Conservation (phyloP, 495 filamentous ascomycete genomes). For the Corynascus novoguineensis region DNA sequence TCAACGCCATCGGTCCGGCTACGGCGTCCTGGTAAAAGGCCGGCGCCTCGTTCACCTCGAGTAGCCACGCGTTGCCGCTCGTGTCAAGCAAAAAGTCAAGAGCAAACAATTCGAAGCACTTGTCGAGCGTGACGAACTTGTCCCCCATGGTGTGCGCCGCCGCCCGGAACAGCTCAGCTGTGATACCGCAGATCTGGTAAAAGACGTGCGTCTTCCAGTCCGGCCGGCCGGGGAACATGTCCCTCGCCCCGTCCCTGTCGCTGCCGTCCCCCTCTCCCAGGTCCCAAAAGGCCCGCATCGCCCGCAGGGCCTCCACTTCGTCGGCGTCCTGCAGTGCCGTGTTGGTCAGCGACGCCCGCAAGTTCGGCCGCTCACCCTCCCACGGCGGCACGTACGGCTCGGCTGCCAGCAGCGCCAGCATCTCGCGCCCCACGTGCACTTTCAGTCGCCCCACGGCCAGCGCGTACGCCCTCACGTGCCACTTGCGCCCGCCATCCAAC, state of each 20-base stretch:
- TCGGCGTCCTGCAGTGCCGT: constrained; percentile 63
- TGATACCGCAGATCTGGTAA: constrained; percentile 54
- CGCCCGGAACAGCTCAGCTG: constrained; percentile 58
- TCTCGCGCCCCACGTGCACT: constrained; percentile 66
- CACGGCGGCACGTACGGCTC: constrained; percentile 47
- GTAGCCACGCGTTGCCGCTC: constrained; percentile 50
- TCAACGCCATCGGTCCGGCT: constrained; percentile 55
- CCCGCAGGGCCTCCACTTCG: constrained; percentile 26
- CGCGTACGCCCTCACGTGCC: constrained; percentile 74
- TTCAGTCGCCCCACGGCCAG: constrained; percentile 60
- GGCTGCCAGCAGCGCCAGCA: constrained; percentile 72
- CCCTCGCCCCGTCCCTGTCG: not conserved
- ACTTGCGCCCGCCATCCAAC: constrained; percentile 61
- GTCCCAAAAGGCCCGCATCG: constrained; percentile 60
- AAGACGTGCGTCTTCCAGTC: constrained; percentile 49
- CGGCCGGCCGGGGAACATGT: constrained; percentile 5
- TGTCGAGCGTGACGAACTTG: constrained; percentile 49
- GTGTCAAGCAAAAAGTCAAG: constrained; percentile 67
- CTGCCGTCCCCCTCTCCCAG: constrained; percentile 17
- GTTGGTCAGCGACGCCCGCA: constrained; percentile 56
- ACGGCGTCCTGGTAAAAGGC: constrained; percentile 70
- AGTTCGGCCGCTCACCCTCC: constrained; percentile 17
- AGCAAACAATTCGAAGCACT: constrained; percentile 73
- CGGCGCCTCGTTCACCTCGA: constrained; percentile 79
- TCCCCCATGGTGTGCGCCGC: constrained; percentile 45